phyloP scores from a whole-genome alignment of 345 rosid genomes.

The Odontarrhena argentea region DNA sequence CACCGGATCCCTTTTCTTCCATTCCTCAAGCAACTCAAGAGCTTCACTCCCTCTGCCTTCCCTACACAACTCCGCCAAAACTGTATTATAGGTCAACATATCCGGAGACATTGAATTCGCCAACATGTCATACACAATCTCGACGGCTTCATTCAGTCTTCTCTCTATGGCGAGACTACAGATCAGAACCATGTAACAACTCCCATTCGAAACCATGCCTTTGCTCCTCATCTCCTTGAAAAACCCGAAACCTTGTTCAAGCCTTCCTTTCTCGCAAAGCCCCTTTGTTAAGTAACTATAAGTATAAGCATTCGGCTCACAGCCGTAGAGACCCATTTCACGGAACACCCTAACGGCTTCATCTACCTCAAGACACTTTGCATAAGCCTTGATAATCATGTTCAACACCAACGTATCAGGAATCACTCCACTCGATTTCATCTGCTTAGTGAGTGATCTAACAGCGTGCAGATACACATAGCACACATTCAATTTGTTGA shows the following conservation, averaged over 20 bases:
- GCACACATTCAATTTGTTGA: constrained; percentile 68
- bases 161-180: constrained; percentile 73
- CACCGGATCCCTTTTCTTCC: constrained; percentile 59
- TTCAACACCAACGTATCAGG: constrained; percentile 82
- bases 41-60: constrained; percentile 68
- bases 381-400: constrained; percentile 84
- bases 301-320: constrained; percentile 67
- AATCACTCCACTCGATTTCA: constrained; percentile 78
- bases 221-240: constrained; percentile 73
- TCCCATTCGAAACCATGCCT: constrained; percentile 60
- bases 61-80: constrained; percentile 73
- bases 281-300: constrained; percentile 77
- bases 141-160: constrained; percentile 57
- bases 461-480: constrained; percentile 79
- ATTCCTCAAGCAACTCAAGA: constrained; percentile 74
- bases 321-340: constrained; percentile 85
- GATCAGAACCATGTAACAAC: constrained; percentile 71
- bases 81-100: constrained; percentile 76
- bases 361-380: constrained; percentile 73
- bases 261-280: constrained; percentile 78
- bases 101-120: constrained; percentile 64
- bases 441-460: constrained; percentile 76
- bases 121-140: constrained; percentile 66
- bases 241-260: constrained; percentile 68
- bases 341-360: constrained; percentile 70